Evolutionary conservation across 164 flowering plant species (phyloP).

Genomic region (Kingdonia uniflora): DNA sequence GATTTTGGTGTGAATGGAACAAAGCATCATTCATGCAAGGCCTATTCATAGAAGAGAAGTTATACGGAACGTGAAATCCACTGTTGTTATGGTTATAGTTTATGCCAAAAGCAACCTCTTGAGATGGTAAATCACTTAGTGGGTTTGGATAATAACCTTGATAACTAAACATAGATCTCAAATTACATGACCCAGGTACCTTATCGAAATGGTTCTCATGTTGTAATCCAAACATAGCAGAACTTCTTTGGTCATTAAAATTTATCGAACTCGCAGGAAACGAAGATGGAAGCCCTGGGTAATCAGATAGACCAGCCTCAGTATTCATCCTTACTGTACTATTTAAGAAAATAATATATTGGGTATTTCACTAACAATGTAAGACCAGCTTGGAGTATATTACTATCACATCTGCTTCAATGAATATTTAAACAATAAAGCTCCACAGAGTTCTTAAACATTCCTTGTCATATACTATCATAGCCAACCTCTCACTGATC

Average conservation of each 20-base stretch:
- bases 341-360: too few species aligned
- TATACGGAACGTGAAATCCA: slow-evolving; percentile 7
- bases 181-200: slow-evolving; percentile 8
- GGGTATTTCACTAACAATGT: too few species aligned
- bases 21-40: slow-evolving; percentile 16
- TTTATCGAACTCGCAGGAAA: background rate
- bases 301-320: slow-evolving; percentile 13
- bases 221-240: slow-evolving; percentile 14
- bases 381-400: too few species aligned
- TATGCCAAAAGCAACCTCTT: slow-evolving; percentile 5
- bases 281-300: slow-evolving; percentile 6
- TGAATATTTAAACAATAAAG: too few species aligned
- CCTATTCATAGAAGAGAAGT: slow-evolving; percentile 11
- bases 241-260: slow-evolving; percentile 12
- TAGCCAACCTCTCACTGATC: too few species aligned
- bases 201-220: slow-evolving; percentile 10
- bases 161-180: background rate
- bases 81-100: background rate
- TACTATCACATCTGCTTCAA: too few species aligned
- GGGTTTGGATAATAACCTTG: slow-evolving; percentile 5
- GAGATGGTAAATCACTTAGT: slow-evolving; percentile 3
- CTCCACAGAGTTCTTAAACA: too few species aligned
- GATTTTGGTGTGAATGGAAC: slow-evolving; percentile 7
- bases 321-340: too few species aligned
- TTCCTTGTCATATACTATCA: too few species aligned